Evolutionary conservation across 805 yeast genomes (phyloP).

Genomic region (Metschnikowia peoriensis): DNA sequence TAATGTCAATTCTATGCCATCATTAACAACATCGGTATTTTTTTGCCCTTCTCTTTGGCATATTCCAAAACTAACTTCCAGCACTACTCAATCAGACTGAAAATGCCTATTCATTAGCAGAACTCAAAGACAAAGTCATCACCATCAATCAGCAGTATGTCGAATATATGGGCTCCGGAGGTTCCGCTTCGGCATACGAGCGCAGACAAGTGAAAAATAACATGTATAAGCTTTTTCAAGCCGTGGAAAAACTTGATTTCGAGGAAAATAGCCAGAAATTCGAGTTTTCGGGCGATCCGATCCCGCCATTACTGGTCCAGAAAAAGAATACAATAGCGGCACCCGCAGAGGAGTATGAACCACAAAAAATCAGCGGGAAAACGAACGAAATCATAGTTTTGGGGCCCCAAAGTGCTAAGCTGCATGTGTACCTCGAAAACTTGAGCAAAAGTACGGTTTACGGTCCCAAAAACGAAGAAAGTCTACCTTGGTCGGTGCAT

Average conservation of each 20-base stretch:
- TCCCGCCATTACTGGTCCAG: slow-evolving; percentile 5
- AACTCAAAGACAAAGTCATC: slow-evolving; percentile 10
- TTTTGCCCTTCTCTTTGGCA: no score
- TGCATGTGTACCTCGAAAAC: slow-evolving; percentile 15
- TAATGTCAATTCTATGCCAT: no score
- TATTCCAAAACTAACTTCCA: background rate
- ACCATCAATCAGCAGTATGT: slow-evolving; percentile 10
- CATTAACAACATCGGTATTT: no score
- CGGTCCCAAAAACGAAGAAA: slow-evolving; percentile 4
- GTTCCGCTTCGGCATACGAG: slow-evolving; percentile 18
- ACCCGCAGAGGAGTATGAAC: background rate
- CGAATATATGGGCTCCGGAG: slow-evolving; percentile 3
- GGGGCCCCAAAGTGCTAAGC: slow-evolving; percentile 11
- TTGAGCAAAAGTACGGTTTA: slow-evolving; percentile 1
- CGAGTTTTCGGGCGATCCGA: slow-evolving; percentile 31
- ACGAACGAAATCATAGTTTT: background rate
- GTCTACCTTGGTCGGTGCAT: slow-evolving; percentile 23
- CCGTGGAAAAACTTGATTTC: slow-evolving; percentile 21
- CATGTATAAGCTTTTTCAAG: slow-evolving; percentile 21
- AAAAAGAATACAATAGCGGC: background rate
- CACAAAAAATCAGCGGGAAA: slow-evolving; percentile 2
- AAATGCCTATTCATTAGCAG: background rate
- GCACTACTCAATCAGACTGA: background rate
- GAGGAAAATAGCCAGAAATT: slow-evolving; percentile 20
- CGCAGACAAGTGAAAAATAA: slow-evolving; percentile 22